A percentile compares a stretch with the other conserved stretches of the same genome.
Evolutionary conservation across 1,284 basidiomycete genomes (phyloP).

Genomic region (Stygiomarasmius scandens): DNA sequence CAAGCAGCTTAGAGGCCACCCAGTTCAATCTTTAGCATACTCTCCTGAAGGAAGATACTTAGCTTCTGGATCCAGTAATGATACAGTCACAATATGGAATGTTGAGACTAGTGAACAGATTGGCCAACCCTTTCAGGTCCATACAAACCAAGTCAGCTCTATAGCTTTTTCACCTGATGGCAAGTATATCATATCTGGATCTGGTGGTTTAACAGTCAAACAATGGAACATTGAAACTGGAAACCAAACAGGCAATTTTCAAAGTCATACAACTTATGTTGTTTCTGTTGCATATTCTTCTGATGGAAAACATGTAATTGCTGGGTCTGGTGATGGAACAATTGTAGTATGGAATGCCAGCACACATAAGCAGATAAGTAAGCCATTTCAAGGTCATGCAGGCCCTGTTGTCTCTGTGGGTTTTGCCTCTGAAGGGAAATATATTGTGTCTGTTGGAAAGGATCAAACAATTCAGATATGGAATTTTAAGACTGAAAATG

Average conservation of each 20-base stretch:
- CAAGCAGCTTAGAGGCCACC: slow-evolving; percentile 2
- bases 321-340: slow-evolving; percentile 24
- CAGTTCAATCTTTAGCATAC: slow-evolving; percentile 15
- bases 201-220: not conserved
- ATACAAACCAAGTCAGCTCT: not conserved
- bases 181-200: not conserved
- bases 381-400: slow-evolving; percentile 4
- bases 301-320: slow-evolving; percentile 20
- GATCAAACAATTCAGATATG: no score
- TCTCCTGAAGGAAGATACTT: slow-evolving; percentile 6
- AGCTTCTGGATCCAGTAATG: slow-evolving; percentile 8
- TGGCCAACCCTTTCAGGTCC: not conserved
- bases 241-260: slow-evolving; percentile 7
- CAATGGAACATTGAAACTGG: not conserved
- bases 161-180: slow-evolving; percentile 1
- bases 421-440: slow-evolving; percentile 17
- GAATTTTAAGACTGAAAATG: no score
- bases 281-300: slow-evolving; percentile 23
- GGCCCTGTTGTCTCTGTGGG: slow-evolving; percentile 14
- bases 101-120: slow-evolving; percentile 1
- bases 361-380: not conserved
- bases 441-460: no score
- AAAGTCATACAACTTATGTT: slow-evolving; percentile 17
- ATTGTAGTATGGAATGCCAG: not conserved
- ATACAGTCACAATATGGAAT: slow-evolving; percentile 13